A percentile compares a stretch with the other conserved stretches of the same genome.
phyloP scores from a whole-genome alignment of 148 eudicot species.

The Suaeda aralocaspica region DNA sequence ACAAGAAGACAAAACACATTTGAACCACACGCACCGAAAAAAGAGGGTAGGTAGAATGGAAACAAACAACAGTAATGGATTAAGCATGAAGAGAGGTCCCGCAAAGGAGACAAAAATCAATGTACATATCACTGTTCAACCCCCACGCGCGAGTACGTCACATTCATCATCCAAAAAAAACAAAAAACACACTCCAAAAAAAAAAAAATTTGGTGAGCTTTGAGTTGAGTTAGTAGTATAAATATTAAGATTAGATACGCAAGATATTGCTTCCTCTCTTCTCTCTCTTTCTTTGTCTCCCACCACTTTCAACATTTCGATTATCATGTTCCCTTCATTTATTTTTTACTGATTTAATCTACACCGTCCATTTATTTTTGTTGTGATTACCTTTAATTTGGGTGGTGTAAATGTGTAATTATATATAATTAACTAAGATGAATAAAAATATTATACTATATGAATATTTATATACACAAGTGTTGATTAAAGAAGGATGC shows the following conservation, averaged over 20 bases:
- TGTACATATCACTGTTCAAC: too few species aligned
- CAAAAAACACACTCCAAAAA: not conserved
- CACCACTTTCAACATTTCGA: not conserved
- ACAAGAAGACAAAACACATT: too few species aligned
- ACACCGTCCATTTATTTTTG: not conserved
- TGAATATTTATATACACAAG: too few species aligned
- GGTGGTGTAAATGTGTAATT: not conserved
- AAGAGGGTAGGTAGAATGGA: not conserved
- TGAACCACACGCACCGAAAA: not conserved
- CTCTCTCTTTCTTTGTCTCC: conserved; percentile 15
- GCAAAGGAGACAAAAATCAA: too few species aligned
- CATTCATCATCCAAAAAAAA: not conserved
- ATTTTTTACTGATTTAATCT: not conserved
- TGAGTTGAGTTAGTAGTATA: too few species aligned
- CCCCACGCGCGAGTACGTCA: too few species aligned
- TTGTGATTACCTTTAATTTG: not conserved
- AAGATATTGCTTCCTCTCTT: conserved; percentile 14
- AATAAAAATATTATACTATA: too few species aligned
- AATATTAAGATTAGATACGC: conserved; percentile 15
- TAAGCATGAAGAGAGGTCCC: too few species aligned
- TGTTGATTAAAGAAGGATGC: too few species aligned
- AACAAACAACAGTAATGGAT: not conserved
- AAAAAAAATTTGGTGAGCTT: not conserved
- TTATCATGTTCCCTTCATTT: not conserved
- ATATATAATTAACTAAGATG: too few species aligned